Evolutionary conservation across 2,329 filamentous ascomycete species (phyloP).

Genomic region (Aspergillus fumigatus): DNA sequence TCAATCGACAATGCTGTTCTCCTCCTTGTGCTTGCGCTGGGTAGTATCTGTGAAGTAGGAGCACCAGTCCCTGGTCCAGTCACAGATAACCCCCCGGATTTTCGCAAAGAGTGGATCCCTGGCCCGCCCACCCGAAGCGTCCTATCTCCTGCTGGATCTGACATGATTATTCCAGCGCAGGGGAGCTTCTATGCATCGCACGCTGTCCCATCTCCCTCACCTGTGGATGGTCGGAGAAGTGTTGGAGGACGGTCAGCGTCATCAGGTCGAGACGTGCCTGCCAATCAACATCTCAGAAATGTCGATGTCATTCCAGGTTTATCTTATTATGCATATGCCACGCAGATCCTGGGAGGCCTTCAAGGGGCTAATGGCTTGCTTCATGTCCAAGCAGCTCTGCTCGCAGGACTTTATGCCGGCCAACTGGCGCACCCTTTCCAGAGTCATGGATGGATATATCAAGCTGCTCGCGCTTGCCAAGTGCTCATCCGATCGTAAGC

Average conservation of each 20-base stretch:
- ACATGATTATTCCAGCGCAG: constrained; percentile 19
- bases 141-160: constrained; percentile 25
- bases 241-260: constrained; percentile 11
- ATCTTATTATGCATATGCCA: constrained; percentile 82
- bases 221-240: constrained; percentile 13
- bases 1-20: constrained; percentile 78
- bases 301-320: constrained; percentile 83
- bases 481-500: constrained; percentile 68
- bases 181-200: constrained; percentile 18
- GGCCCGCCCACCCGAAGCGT: constrained; percentile 19
- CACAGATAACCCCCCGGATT: constrained; percentile 30
- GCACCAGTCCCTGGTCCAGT: constrained; percentile 53
- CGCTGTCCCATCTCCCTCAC: constrained; percentile 16
- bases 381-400: constrained; percentile 77
- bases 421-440: constrained; percentile 83
- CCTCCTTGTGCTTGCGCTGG: constrained; percentile 76
- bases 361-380: constrained; percentile 73
- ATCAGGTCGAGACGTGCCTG: constrained; percentile 14
- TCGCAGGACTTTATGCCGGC: constrained; percentile 83
- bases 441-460: constrained; percentile 68
- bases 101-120: constrained; percentile 25
- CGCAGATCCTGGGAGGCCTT: constrained; percentile 79
- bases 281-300: constrained; percentile 49
- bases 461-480: constrained; percentile 58
- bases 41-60: constrained; percentile 66